These are phyloP conservation scores for Magnaporthiopsis incrustans DNA, from an alignment of 2,329 filamentous ascomycete genomes.

Conservation along the genomic window DNA sequence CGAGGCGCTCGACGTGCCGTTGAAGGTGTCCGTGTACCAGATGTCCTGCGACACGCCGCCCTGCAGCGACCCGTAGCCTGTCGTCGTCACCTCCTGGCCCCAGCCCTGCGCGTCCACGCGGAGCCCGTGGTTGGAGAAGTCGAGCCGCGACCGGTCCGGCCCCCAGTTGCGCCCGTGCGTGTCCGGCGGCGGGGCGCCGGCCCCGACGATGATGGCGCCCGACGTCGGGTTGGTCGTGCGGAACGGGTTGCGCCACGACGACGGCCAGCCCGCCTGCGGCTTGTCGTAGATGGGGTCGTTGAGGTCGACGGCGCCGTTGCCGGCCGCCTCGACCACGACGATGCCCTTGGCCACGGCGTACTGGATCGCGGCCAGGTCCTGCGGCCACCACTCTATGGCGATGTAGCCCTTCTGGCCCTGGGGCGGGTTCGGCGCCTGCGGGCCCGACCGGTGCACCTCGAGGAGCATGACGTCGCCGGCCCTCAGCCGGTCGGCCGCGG, in stretches of 20 bases:
- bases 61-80: slow-evolving; percentile 3
- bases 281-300: not conserved
- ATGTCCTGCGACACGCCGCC: slow-evolving; percentile 1
- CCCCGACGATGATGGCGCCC: slow-evolving; percentile 1
- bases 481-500: not conserved
- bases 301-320: not conserved
- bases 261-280: not conserved
- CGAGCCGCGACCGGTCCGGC: not conserved
- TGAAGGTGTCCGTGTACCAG: slow-evolving; percentile 3
- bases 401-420: slow-evolving; percentile 1
- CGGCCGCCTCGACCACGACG: slow-evolving; percentile 2
- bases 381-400: not conserved
- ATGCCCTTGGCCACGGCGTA: slow-evolving; percentile 1
- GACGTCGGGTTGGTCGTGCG: not conserved
- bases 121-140: slow-evolving; percentile 1
- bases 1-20: slow-evolving; percentile 1
- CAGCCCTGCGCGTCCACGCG: slow-evolving; percentile 2
- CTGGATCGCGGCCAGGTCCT: not conserved
- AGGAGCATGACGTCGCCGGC: slow-evolving; percentile 1
- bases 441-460: slow-evolving; percentile 2
- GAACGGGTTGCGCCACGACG: slow-evolving; percentile 2
- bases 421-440: not conserved
- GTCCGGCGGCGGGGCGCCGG: not conserved
- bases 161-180: slow-evolving; percentile 4
- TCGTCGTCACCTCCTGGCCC: slow-evolving; percentile 1